phyloP scores from a whole-genome alignment of 768 basidiomycete species.

The Grammothele lineata region DNA sequence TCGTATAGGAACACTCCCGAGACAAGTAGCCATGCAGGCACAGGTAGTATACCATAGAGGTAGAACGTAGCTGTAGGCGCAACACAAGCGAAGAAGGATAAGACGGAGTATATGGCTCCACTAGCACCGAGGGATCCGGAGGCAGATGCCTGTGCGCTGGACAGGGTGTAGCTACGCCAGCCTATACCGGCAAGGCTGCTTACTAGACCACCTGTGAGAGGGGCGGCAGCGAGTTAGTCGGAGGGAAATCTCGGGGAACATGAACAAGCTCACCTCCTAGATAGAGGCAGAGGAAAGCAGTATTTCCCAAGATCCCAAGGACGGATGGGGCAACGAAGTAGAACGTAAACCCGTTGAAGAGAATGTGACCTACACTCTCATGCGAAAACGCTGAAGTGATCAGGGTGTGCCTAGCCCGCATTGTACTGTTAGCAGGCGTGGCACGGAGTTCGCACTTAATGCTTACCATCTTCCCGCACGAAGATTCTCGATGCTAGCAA shows the following conservation, averaged over 20 bases:
- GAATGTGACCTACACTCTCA: slow-evolving; percentile 49
- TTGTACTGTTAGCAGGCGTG: too few species aligned
- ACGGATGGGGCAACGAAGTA: slow-evolving; percentile 72
- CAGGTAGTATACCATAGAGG: slow-evolving; percentile 72
- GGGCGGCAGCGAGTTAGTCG: background rate
- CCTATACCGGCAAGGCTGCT: slow-evolving; percentile 46
- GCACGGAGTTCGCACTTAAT: too few species aligned
- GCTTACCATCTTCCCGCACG: slow-evolving; percentile 61
- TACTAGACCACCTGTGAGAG: slow-evolving; percentile 51
- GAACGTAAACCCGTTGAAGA: slow-evolving; percentile 77
- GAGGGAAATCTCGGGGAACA: slow-evolving; percentile 1
- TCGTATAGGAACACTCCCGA: slow-evolving; percentile 65
- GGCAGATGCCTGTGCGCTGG: slow-evolving; percentile 12
- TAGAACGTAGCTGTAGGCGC: slow-evolving; percentile 63
- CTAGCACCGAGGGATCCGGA: slow-evolving; percentile 68
- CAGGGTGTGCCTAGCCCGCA: slow-evolving; percentile 79
- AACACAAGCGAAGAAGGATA: slow-evolving; percentile 70
- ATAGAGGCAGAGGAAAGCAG: slow-evolving; percentile 68
- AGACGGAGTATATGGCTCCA: slow-evolving; percentile 67
- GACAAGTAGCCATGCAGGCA: slow-evolving; percentile 76
- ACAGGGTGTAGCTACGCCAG: slow-evolving; percentile 38
- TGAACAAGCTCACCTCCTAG: slow-evolving; percentile 49
- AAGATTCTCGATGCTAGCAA: slow-evolving; percentile 56
- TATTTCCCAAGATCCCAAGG: slow-evolving; percentile 58
- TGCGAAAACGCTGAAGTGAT: slow-evolving; percentile 74